phyloP scores from a whole-genome alignment of 192 early-diverging fungal species.

The Radiomyces spectabilis region DNA sequence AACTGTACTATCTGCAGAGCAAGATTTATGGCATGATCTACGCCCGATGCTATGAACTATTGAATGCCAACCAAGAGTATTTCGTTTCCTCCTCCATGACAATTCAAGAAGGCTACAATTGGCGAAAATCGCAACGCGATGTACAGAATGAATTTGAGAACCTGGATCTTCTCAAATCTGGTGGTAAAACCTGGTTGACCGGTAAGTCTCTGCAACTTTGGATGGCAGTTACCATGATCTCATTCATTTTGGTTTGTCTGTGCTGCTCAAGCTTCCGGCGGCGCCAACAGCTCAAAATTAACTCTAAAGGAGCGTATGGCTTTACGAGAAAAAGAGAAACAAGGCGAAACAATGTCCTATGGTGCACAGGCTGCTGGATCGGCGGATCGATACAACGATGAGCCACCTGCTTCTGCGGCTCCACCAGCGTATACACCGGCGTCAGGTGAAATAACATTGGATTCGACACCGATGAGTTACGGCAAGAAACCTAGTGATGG shows the following conservation, averaged over 20 bases:
- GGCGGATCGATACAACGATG: background rate
- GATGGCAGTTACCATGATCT: background rate
- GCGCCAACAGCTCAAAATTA: constrained; percentile 13
- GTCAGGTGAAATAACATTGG: background rate
- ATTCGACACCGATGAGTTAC: background rate
- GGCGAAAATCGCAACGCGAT: constrained; percentile 9
- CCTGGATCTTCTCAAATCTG: constrained; percentile 19
- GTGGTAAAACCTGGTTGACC: constrained; percentile 26
- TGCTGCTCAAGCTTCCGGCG: constrained; percentile 10
- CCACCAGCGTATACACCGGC: background rate
- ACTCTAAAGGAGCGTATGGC: constrained; percentile 17
- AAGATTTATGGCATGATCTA: constrained; percentile 67
- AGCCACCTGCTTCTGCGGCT: background rate
- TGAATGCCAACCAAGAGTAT: constrained; percentile 16
- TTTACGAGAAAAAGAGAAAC: constrained; percentile 17
- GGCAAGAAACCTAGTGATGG: background rate
- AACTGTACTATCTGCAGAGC: constrained; percentile 78
- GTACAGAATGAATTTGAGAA: constrained; percentile 19
- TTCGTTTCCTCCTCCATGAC: constrained; percentile 20
- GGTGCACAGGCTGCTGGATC: too few relatives aligned
- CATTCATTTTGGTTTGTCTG: background rate
- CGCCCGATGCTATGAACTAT: constrained; percentile 45
- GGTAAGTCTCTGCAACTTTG: background rate
- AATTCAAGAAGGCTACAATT: constrained; percentile 19
- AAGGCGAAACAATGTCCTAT: too few relatives aligned